These are phyloP conservation scores for Trichoderma pleuroti DNA, from an alignment of 2,329 filamentous ascomycete genomes.

Conservation along the genomic window DNA sequence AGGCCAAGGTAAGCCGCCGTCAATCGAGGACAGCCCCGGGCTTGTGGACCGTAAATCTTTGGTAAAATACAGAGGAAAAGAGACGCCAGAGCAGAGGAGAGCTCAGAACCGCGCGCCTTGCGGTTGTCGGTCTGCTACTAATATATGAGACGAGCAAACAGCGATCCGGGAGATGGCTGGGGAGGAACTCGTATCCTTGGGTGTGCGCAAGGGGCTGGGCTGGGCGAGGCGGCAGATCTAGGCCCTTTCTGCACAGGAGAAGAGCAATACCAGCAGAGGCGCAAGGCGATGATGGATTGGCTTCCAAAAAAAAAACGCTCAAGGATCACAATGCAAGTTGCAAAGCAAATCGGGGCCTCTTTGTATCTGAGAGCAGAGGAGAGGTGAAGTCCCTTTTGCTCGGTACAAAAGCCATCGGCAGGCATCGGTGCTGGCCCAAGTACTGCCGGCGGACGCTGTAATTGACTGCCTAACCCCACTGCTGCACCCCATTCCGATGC, in stretches of 20 bases:
- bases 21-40: not conserved
- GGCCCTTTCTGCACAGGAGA: not conserved
- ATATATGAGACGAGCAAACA: constrained; percentile 8
- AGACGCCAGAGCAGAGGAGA: not conserved
- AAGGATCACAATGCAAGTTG: not conserved
- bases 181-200: constrained; percentile 1
- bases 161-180: constrained; percentile 4
- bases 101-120: not conserved
- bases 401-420: not conserved
- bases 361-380: not conserved
- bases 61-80: not conserved
- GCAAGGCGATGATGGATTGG: not conserved
- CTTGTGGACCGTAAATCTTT: not conserved
- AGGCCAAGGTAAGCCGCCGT: not conserved
- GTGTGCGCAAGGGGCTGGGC: not conserved
- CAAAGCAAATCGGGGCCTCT: not conserved
- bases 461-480: constrained; percentile 11
- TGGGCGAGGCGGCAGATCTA: not conserved
- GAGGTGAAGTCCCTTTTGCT: not conserved
- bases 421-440: not conserved
- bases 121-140: not conserved
- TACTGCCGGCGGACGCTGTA: constrained; percentile 1
- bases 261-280: not conserved
- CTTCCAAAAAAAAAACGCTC: not conserved
- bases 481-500: constrained; percentile 11